Conservation (phyloP, 352 stramenopile genomes). For the Phytophthora tentaculata region DNA sequence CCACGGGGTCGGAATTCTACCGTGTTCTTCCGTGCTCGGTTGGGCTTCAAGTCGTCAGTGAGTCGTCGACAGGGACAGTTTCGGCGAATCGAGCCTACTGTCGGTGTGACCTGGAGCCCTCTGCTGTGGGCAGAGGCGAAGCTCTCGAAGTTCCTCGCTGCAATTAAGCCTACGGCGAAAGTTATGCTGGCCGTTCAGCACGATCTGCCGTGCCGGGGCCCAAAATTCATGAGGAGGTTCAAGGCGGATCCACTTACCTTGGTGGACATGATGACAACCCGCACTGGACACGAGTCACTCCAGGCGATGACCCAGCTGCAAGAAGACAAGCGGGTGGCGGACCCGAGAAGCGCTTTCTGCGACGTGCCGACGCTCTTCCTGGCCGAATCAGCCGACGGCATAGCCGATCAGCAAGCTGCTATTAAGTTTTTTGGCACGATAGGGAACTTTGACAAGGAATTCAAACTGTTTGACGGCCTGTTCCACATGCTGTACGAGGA, state of each 20-base stretch:
- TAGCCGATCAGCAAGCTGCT: conserved; percentile 48
- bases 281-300: conserved; percentile 42
- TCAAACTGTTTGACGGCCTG: conserved; percentile 62
- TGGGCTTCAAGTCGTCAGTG: too few relatives aligned
- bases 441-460: conserved; percentile 61
- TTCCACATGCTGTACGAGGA: conserved; percentile 70
- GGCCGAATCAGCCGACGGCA: conserved; percentile 49
- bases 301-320: conserved; percentile 46
- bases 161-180: conserved; percentile 40
- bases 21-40: too few relatives aligned
- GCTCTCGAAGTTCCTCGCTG: conserved; percentile 29
- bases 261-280: conserved; percentile 43
- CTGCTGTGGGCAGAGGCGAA: conserved; percentile 36
- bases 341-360: conserved; percentile 32
- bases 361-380: conserved; percentile 44
- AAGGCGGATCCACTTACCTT: conserved; percentile 44
- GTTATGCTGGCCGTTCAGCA: conserved; percentile 42
- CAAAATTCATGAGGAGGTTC: conserved; percentile 43
- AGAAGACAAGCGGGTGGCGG: conserved; percentile 33
- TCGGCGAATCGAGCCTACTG: too few relatives aligned
- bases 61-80: too few relatives aligned
- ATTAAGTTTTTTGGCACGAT: conserved; percentile 54
- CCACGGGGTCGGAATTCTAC: too few relatives aligned
- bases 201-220: conserved; percentile 45
- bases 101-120: conserved; percentile 44